Percentiles rank a stretch among this genome's conserved stretches.
Evolutionary conservation across 1,284 basidiomycete species (phyloP).

Genomic region (Trichosporon ovoides): DNA sequence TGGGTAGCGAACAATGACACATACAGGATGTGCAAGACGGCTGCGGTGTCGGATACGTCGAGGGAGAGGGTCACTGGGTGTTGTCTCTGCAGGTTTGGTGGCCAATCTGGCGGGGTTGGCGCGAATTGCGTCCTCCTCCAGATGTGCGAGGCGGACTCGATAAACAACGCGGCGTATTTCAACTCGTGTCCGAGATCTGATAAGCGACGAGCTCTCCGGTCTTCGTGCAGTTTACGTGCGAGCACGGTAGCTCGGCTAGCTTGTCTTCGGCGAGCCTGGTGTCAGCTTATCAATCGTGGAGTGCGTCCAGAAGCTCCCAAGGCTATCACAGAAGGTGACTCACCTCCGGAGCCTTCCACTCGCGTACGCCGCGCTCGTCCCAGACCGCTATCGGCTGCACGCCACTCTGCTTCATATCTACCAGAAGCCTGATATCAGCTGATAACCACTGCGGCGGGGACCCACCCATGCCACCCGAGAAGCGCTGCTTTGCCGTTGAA

Average conservation of each 20-base stretch:
- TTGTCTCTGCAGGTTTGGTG: too few relatives aligned
- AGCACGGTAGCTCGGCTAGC: conserved; percentile 23
- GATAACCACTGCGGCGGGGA: too few relatives aligned
- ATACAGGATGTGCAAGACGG: neutral
- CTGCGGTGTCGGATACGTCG: neutral
- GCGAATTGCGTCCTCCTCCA: neutral
- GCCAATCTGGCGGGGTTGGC: neutral
- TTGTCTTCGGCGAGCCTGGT: conserved; percentile 21
- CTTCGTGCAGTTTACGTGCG: conserved; percentile 37
- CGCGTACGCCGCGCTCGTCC: conserved; percentile 42
- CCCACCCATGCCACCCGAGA: conserved; percentile 47
- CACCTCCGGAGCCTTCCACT: conserved; percentile 47
- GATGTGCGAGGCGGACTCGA: neutral
- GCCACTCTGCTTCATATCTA: conserved; percentile 31
- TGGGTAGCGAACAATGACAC: neutral
- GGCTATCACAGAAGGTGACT: neutral
- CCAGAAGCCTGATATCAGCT: conserved; percentile 34
- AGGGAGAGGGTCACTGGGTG: neutral
- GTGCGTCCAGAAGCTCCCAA: too few relatives aligned
- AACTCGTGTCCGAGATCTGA: conserved; percentile 11
- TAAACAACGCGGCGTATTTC: neutral
- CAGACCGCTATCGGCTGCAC: conserved; percentile 44
- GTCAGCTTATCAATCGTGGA: neutral
- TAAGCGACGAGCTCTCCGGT: conserved; percentile 24
- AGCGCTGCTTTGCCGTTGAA: conserved; percentile 29